Evolutionary conservation across 257 asterid genomes (phyloP).

Genomic region (Solanum bulbocastanum): DNA sequence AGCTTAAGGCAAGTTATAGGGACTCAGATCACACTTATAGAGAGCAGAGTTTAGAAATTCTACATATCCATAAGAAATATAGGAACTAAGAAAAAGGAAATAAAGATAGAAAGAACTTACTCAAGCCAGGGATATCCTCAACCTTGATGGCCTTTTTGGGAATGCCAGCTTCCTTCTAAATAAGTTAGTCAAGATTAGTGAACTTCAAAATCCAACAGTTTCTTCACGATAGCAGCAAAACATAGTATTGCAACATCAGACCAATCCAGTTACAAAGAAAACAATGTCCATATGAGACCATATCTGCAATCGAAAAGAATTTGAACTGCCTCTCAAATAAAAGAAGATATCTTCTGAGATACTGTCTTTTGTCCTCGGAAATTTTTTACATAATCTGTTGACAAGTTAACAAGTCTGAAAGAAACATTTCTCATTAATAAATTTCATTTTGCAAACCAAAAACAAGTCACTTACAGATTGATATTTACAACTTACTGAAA

Average conservation of each 20-base stretch:
- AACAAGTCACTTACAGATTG: background rate
- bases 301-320: background rate
- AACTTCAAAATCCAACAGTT: background rate
- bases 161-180: slow-evolving; percentile 93
- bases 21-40: background rate
- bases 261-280: background rate
- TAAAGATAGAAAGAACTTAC: slow-evolving; percentile 43
- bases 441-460: background rate
- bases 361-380: background rate
- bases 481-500: background rate
- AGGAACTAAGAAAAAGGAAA: background rate
- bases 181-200: slow-evolving; percentile 7
- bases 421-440: background rate
- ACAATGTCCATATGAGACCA: background rate
- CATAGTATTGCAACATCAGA: background rate
- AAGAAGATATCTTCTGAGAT: background rate
- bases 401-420: background rate
- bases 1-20: background rate
- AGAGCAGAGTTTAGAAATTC: background rate
- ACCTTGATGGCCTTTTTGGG: slow-evolving; percentile 73
- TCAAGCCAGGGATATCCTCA: slow-evolving; percentile 90
- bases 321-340: background rate
- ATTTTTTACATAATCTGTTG: background rate
- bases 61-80: background rate
- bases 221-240: background rate